Evolutionary conservation across 805 yeast genomes (phyloP), one percentile per base, ranked within the genome.

Genomic region (Candida maris): DNA sequence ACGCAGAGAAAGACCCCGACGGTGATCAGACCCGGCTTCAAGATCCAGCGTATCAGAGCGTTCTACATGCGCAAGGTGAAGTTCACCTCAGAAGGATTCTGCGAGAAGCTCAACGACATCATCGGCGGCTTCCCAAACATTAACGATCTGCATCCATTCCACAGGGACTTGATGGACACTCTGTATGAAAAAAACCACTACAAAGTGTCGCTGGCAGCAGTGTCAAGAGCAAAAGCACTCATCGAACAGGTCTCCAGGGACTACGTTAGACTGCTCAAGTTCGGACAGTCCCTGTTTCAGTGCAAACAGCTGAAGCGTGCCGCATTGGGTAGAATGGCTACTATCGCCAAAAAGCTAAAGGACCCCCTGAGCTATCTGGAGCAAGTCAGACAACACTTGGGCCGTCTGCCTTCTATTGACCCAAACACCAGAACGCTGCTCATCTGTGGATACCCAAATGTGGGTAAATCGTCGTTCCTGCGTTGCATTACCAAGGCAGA

Each of bases 1-100:
- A 93, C 99, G 1, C 99, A 93, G 70, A 81, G 99, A 69, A 93
- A 93, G 68, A 93, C 98, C 5, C 98, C 98, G 41, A 93, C 98
- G n/a, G 97, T 93, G 38, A 85, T 93, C 51, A 81, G 98, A 63
- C 85, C 96, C 14, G 97, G 97, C 40, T 93, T 89, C 72, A 83
- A 85, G 60, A 91, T 93, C 62, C 83, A 93, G 54, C 87, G 99
- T 73, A 93, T 93, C 56, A 75, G 98, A 52, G 86, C 96, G 9
- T 93, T 93, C 58, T 93, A 93, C 67, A 91, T 93, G 97, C 81
- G 99, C 71, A 93, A 93, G 60, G 99, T 93, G 43, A 85, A 85
- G 56, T 93, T 78, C 63, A 93, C 99, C 9, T 85, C 95, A 36
- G 98, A 93, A 59, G 97, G 98, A 14, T 93, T 93, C 59, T 73